Percentiles rank a stretch among this genome's conserved stretches.
Conservation (phyloP, 495 filamentous ascomycete species). For the Aspergillus sclerotioniger region DNA sequence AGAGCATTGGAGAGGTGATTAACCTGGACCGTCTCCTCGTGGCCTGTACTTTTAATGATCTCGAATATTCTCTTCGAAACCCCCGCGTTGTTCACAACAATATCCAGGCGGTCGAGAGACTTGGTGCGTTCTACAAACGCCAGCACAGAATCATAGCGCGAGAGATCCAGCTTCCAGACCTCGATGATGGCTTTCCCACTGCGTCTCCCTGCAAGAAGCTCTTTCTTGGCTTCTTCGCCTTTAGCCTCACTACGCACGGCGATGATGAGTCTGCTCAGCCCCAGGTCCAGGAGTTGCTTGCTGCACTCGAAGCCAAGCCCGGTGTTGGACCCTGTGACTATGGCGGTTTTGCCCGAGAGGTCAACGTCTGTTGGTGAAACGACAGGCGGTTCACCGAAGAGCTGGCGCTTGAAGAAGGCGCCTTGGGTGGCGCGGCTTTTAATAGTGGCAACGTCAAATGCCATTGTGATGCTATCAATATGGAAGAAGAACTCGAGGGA, state of each 20-base stretch:
- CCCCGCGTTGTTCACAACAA: constrained; percentile 55
- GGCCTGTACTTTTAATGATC: constrained; percentile 35
- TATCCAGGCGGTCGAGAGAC: constrained; percentile 42
- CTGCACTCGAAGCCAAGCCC: constrained; percentile 45
- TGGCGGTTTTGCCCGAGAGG: constrained; percentile 36
- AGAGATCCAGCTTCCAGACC: constrained; percentile 52
- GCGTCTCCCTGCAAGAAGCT: constrained; percentile 28
- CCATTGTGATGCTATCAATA: too few species aligned
- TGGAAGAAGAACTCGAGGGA: too few species aligned
- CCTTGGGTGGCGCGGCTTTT: constrained; percentile 11
- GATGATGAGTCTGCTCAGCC: constrained; percentile 45
- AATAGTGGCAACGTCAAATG: background rate
- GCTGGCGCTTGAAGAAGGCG: constrained; percentile 10
- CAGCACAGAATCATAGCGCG: constrained; percentile 42
- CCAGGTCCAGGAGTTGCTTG: constrained; percentile 39
- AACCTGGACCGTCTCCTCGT: constrained; percentile 31
- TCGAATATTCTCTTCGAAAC: constrained; percentile 30
- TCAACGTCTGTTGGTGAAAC: background rate
- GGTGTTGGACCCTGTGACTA: constrained; percentile 48
- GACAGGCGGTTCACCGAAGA: constrained; percentile 6
- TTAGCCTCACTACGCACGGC: constrained; percentile 45
- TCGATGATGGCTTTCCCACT: constrained; percentile 32
- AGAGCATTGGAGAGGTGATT: constrained; percentile 43
- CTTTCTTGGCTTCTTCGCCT: constrained; percentile 37
- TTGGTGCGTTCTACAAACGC: constrained; percentile 33